Conservation (phyloP, 805 yeast species). For the Pichia scutulata region DNA sequence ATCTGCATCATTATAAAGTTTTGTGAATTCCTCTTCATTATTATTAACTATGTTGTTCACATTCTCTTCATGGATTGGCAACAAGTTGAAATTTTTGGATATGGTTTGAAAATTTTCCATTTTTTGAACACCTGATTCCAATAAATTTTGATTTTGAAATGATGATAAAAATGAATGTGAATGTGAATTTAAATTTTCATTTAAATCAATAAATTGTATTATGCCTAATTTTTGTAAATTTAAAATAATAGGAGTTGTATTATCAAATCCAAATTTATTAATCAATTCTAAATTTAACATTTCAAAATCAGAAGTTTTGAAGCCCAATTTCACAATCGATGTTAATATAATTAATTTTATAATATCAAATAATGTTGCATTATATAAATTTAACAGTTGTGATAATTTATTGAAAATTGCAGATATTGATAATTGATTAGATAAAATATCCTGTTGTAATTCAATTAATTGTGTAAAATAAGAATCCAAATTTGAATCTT, state of each 20-base stretch:
- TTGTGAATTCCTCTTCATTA: constrained; percentile 13
- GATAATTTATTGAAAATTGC: constrained; percentile 24
- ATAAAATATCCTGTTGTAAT: constrained; percentile 64
- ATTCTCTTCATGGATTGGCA: constrained; percentile 31
- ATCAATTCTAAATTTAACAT: constrained; percentile 46
- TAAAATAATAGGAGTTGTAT: constrained; percentile 39
- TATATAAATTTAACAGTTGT: constrained; percentile 41
- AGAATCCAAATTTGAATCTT: constrained; percentile 3
- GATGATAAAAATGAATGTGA: constrained; percentile 16
- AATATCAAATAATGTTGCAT: constrained; percentile 34
- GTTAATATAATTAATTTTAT: constrained; percentile 50
- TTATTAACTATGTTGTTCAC: no score
- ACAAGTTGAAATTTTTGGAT: constrained; percentile 38
- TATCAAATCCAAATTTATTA: constrained; percentile 54
- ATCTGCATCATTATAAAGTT: constrained; percentile 35
- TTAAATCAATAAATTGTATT: constrained; percentile 22
- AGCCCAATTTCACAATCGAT: constrained; percentile 59
- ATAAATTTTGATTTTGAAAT: neutral
- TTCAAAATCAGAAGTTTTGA: constrained; percentile 56
- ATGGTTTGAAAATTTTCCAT: constrained; percentile 29
- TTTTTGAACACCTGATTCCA: constrained; percentile 15
- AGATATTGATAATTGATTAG: constrained; percentile 36
- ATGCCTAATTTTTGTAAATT: constrained; percentile 43
- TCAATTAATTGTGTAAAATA: constrained; percentile 42
- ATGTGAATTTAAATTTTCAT: neutral